phyloP scores from a whole-genome alignment of 164 flowering plant genomes.

The Nymphaea colorata region DNA sequence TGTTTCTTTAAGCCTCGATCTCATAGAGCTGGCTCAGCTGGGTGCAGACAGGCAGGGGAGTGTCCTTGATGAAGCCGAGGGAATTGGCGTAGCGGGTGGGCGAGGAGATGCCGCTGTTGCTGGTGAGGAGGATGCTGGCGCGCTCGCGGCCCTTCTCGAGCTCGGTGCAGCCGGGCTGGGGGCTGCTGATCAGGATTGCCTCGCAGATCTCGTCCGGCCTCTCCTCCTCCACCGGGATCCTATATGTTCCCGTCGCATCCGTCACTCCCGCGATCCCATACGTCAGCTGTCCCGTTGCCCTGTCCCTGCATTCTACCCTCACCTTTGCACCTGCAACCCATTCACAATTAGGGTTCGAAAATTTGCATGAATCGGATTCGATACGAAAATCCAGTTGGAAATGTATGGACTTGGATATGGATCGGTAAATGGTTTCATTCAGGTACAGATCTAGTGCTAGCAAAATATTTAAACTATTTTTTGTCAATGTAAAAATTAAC shows the following conservation, averaged over 20 bases:
- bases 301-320: conserved; percentile 44
- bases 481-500: neutral
- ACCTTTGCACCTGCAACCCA: conserved; percentile 43
- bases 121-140: conserved; percentile 48
- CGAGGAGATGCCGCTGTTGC: conserved; percentile 50
- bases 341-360: too few relatives aligned
- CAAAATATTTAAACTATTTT: neutral
- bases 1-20: neutral
- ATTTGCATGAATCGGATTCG: too few relatives aligned
- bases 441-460: neutral
- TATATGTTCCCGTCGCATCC: conserved; percentile 40
- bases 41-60: conserved; percentile 30
- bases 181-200: conserved; percentile 41
- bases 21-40: conserved; percentile 33
- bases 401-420: too few relatives aligned
- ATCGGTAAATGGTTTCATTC: too few relatives aligned
- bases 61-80: conserved; percentile 36
- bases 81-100: conserved; percentile 43
- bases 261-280: conserved; percentile 34
- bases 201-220: conserved; percentile 44
- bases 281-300: conserved; percentile 14
- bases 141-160: conserved; percentile 43
- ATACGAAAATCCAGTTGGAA: too few relatives aligned
- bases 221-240: conserved; percentile 29
- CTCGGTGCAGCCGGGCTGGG: conserved; percentile 23